Base-by-base conservation (phyloP, 2,329 filamentous ascomycete genomes). In the Ophiosphaerella narmari region DNA sequence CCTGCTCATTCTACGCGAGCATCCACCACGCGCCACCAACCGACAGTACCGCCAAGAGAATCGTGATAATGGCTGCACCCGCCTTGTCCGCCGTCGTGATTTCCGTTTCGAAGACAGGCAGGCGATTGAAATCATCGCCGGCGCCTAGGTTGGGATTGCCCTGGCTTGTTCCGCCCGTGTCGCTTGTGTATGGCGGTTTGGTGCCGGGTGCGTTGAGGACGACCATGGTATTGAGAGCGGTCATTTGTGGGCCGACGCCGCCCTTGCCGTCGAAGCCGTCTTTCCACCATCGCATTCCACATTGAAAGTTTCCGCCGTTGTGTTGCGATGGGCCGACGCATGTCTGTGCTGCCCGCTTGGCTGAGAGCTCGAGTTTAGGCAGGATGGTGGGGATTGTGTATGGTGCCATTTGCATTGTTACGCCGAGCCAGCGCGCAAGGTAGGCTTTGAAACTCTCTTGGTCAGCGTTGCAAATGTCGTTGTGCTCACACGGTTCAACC, bases 161-260 rank as follows among this genome's bases (percentile, higher is more conserved):
- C 42, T 71, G 46, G 40, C 73, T 78, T 7, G 78, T 81, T 16
- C 80, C 81, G 13, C 82, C 82, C 2, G 78, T 82, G 0, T 63
- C 57, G 38, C 78, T 77, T 5, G 74, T 77, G 3, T 82, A 70
- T 7, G 79, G 79, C 7, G 74, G 72, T 4, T 63, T 54, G 0
- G 76, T 70, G 7, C 61, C 50, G 11, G 68, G 48, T 8, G 80
- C 73, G 23, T 79, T 67, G 41, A 77, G 68, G 32, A 74, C 75
- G 48, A 75, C 68, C 43, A 85, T 77, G 40, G 80, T 75, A 40
- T 80, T 80, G 6, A 86, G 72, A 0, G 80, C 82, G 41, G 76
- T 78, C 80, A 85, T 82, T 68, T 83, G 78, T 65, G 84, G 78
- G 2, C 82, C 82, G 1, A 83, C 81, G 7, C 82, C 82, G 9